A percentile compares a stretch with the other conserved stretches of the same genome.
Evolutionary conservation across 306 rosid genomes (phyloP).

Genomic region (Hippophae tibetana): DNA sequence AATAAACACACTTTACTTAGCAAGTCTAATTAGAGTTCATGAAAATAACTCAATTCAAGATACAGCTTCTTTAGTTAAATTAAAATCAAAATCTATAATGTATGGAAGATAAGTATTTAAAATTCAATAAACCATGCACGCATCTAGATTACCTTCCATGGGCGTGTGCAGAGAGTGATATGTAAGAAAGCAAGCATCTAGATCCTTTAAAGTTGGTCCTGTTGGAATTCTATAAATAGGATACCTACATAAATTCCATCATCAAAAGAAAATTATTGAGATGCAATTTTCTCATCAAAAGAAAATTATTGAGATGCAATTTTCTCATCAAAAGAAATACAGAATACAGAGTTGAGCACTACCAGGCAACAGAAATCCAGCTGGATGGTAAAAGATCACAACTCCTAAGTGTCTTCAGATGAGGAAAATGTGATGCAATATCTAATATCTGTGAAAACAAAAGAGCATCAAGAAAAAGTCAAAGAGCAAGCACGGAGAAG

Average conservation of each 20-base stretch:
- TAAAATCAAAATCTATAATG: too few relatives aligned
- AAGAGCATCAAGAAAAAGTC: background rate
- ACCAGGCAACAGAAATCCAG: constrained; percentile 97
- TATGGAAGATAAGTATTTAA: too few relatives aligned
- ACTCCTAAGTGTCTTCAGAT: constrained; percentile 67
- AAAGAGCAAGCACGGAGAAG: constrained; percentile 8
- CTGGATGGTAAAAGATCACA: constrained; percentile 72
- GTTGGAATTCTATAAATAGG: constrained; percentile 88
- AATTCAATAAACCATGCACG: too few relatives aligned
- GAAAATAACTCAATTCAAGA: too few relatives aligned
- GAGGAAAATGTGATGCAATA: constrained; percentile 54
- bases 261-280: constrained; percentile 15
- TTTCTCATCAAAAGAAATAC: constrained; percentile 6
- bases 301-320: constrained; percentile 19
- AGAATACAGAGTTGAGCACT: constrained; percentile 16
- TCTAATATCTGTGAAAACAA: constrained; percentile 51
- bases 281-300: constrained; percentile 8
- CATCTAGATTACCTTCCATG: constrained; percentile 47
- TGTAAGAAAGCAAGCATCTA: constrained; percentile 87
- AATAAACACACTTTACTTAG: too few relatives aligned
- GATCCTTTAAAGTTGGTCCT: constrained; percentile 79
- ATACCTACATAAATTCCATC: constrained; percentile 54
- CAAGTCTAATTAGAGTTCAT: too few relatives aligned
- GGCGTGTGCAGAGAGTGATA: constrained; percentile 73
- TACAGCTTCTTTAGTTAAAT: too few relatives aligned